Evolutionary conservation across 306 rosid genomes (phyloP), one percentile per base, ranked within the genome.

Genomic region (Rosa rugosa): DNA sequence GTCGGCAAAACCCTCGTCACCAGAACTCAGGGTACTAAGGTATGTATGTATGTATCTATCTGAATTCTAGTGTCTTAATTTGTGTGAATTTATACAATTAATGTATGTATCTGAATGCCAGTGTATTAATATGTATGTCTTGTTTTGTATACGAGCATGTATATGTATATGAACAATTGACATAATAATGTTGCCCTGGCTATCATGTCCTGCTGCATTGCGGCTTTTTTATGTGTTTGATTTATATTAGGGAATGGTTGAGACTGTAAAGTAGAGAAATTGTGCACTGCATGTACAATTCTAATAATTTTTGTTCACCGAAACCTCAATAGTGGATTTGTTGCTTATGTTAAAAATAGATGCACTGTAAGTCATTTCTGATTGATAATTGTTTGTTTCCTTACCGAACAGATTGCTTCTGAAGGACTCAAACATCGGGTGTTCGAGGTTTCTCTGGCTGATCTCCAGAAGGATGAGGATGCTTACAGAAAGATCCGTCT

Each of bases 21-120:
- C 79, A 76, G 88, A 49, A 85, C 88, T 68, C 86, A 85, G 62
- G 88, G 88, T 12, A 85, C 88, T 23, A 80, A 86, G 86, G 89
- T 82, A 4, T 71, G 20, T 16, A 64, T 64, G 6, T 11, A 4
- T 71, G 20, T 14, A 64, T 64, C 5, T 3, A 8, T 22, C 4
- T 25, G 66, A 11, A 0, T 16, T 17, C 60, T 4, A 16, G 42
- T 22, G 1, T 77, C 13, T 47, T 10, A 8, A 69, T 69, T 1
- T 25, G 8, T 51, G 0, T 42, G 8, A 14, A 0, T 36, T 18
- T 23, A 18, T 59, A 59, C 34, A 59, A n/a, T n/a, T n/a, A n/a
- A 23, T 53, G 34, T 10, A 25, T 10, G 38, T 10, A 40, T 25
- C 5, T 62, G 42, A 11, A 63, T 63, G 64, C 11, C 2, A 18